Conservation (phyloP, 2,329 filamentous ascomycete genomes). For the Blastomyces gilchristii region DNA sequence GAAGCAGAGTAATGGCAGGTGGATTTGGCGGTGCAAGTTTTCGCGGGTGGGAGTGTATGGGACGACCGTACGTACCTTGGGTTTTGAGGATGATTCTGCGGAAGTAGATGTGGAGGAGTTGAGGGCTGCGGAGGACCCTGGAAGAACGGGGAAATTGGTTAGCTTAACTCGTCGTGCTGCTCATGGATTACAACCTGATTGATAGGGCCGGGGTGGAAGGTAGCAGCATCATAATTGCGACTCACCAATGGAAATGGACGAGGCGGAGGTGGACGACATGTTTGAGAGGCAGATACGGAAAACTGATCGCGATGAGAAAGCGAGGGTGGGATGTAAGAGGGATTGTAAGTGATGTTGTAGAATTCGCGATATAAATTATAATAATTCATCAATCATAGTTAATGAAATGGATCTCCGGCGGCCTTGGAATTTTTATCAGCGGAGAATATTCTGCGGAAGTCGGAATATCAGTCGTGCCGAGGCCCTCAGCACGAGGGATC, state of each 20-base stretch:
- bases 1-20: background rate
- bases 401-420: background rate
- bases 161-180: background rate
- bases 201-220: background rate
- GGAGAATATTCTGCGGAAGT: background rate
- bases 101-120: constrained; percentile 6
- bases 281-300: background rate
- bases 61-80: constrained; percentile 24
- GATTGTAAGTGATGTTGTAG: background rate
- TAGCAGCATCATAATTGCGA: background rate
- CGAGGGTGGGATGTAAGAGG: background rate
- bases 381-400: too few species aligned
- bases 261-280: constrained; percentile 7
- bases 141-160: constrained; percentile 22
- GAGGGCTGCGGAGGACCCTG: constrained; percentile 5
- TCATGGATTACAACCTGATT: background rate
- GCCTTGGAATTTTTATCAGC: background rate
- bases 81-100: constrained; percentile 23
- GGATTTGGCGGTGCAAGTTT: background rate
- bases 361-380: background rate
- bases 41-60: background rate
- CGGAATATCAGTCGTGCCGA: constrained; percentile 4
- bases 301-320: background rate
- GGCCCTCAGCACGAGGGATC: too few species aligned
- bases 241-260: constrained; percentile 6